phyloP scores from a whole-genome alignment of 202 grass and related monocot species.

The Dendrocalamus latiflorus region DNA sequence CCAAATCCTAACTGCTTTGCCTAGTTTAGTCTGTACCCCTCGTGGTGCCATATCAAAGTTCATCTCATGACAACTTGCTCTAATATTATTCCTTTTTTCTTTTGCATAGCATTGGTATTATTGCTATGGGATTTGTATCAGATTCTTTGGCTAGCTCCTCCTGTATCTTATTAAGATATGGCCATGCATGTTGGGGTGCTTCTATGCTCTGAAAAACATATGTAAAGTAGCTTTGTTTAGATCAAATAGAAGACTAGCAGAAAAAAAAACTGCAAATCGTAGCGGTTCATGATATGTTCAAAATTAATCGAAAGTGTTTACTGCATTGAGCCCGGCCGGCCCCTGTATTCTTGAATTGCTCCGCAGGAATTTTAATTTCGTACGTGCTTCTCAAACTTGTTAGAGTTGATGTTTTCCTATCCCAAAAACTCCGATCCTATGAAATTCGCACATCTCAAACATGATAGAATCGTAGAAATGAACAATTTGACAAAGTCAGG shows the following conservation, averaged over 20 bases:
- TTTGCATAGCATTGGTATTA: not conserved
- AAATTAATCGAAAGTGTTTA: not conserved
- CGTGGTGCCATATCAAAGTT: not conserved
- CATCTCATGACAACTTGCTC: not conserved
- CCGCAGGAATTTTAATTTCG: not conserved
- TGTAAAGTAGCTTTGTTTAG: not conserved
- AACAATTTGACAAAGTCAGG: not conserved
- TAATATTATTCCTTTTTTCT: not conserved
- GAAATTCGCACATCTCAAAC: not conserved
- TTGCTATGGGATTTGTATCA: slow-evolving; percentile 18
- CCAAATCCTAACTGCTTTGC: slow-evolving; percentile 1
- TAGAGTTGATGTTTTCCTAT: not conserved
- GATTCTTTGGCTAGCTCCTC: not conserved
- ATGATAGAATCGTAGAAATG: not conserved
- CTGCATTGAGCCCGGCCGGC: not conserved
- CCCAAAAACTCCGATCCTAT: not conserved
- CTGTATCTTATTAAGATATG: slow-evolving; percentile 1
- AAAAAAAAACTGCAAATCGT: not conserved
- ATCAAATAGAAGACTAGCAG: not conserved
- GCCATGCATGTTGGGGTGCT: not conserved
- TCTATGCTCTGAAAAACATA: not conserved
- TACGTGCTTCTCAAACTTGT: not conserved
- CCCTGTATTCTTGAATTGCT: not conserved
- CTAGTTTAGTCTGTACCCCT: not conserved
- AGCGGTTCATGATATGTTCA: not conserved